Evolutionary conservation across 1,139 yeast species (phyloP), one percentile per base, ranked within the genome.

Genomic region (Pichia sp.): DNA sequence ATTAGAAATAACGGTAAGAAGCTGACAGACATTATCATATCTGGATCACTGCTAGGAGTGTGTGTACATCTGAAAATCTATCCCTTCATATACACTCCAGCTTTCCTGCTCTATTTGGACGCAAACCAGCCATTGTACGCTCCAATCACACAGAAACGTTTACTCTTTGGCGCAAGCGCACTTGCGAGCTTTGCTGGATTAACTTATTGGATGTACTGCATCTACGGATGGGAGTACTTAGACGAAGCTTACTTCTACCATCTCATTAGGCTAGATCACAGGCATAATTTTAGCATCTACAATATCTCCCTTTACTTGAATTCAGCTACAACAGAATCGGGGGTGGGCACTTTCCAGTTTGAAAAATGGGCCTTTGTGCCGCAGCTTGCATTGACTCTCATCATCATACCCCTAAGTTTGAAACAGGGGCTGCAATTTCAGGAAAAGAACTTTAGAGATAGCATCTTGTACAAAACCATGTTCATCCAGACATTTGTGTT

Each of bases 261-360:
- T 68, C 72, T 93, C 51, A 76, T 81, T 5, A 76, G 99, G 58
- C 71, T 90, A 14, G 99, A 93, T 68, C 99, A 93, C 69, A 82
- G 99, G 53, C 99, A 93, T 71, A 93, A 93, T 70, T 93, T 93
- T 66, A 89, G 97, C 2, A 78, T 92, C 1, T 93, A 92, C 77
- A 89, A 93, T 65, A 74, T 90, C 20, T 75, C 84, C 36, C 73
- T 93, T 49, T 93, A 93, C 71, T 81, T 79, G 65, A 78, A 78
- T 51, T 84, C 91, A 0, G 79, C 81, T 24, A 36, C 4, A 14
- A 36, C 34, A 31, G 52, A 55, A 9, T 12, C 50, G 8, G 49
- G 58, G 6, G 29, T 42, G 8, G 27, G 57, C 16, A 12, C 20
- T 16, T 46, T 61, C 4, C 49, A 59, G 14, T 51, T 70, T 70